These are phyloP conservation scores for Spergularia bocconei DNA, from an alignment of 148 eudicot species.

Conservation along the genomic window DNA sequence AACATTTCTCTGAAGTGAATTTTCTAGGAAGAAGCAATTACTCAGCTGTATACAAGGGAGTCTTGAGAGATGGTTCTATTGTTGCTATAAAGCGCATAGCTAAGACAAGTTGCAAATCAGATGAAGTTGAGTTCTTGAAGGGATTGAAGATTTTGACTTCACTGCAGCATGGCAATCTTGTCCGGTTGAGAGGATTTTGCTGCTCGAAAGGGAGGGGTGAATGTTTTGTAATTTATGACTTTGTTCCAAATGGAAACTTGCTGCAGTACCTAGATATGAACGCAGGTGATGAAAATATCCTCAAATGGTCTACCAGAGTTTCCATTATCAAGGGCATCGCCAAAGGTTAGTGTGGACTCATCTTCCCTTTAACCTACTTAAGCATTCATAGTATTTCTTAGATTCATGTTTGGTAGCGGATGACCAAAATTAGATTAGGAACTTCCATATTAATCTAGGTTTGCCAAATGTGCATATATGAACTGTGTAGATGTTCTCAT, in stretches of 20 bases:
- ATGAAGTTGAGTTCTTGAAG: constrained; percentile 76
- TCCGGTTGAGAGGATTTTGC: constrained; percentile 79
- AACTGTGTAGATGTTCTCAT: too few species aligned
- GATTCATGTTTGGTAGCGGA: neutral
- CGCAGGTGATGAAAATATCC: constrained; percentile 43
- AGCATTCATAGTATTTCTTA: neutral
- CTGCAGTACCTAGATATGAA: constrained; percentile 64
- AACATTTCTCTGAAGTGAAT: constrained; percentile 69
- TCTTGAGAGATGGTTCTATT: constrained; percentile 67
- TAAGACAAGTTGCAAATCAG: constrained; percentile 73
- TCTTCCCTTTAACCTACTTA: neutral
- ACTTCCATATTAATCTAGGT: neutral
- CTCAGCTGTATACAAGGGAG: constrained; percentile 74
- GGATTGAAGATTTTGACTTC: constrained; percentile 72
- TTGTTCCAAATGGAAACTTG: constrained; percentile 70
- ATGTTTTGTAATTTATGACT: constrained; percentile 82
- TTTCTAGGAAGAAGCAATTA: constrained; percentile 73
- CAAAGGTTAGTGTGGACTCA: constrained; percentile 50
- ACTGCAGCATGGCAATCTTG: constrained; percentile 74
- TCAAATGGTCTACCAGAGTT: constrained; percentile 70
- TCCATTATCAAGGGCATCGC: constrained; percentile 82
- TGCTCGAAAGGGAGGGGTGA: constrained; percentile 89
- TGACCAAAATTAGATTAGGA: neutral
- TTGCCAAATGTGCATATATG: neutral
- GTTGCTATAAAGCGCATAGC: constrained; percentile 81